phyloP scores from a whole-genome alignment of 73 alveolate genomes.

The Paramecium sexaurelia region DNA sequence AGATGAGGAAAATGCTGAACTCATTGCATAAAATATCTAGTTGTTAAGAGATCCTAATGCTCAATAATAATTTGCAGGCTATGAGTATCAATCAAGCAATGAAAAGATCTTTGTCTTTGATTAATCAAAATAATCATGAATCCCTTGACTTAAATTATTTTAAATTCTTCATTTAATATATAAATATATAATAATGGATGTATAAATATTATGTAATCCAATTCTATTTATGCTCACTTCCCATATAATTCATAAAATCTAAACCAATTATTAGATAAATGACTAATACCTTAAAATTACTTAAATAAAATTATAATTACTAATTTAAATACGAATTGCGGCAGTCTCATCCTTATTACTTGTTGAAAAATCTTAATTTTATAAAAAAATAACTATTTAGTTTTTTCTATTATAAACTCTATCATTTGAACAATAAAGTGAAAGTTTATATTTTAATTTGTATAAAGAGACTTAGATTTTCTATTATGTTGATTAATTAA shows the following conservation, averaged over 20 bases:
- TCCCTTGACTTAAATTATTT: background rate
- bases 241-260: background rate
- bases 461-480: too few species aligned
- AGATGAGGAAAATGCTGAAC: conserved; percentile 66
- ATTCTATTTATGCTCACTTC: background rate
- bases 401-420: too few species aligned
- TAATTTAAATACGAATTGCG: background rate
- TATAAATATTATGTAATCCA: background rate
- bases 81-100: conserved; percentile 12
- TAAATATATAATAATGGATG: background rate
- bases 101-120: background rate
- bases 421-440: too few species aligned
- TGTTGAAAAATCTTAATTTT: too few species aligned
- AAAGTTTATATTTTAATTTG: too few species aligned
- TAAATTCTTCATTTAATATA: background rate
- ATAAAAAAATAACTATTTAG: too few species aligned
- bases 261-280: background rate
- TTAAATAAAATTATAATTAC: background rate
- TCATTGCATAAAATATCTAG: background rate
- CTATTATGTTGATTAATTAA: too few species aligned
- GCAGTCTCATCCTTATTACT: background rate
- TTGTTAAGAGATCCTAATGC: conserved; percentile 43
- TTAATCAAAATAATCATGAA: background rate
- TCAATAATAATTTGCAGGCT: background rate
- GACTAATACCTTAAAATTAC: background rate